Evolutionary conservation across 208 protist genomes (phyloP).

Genomic region (Herpetomonas muscarum): DNA sequence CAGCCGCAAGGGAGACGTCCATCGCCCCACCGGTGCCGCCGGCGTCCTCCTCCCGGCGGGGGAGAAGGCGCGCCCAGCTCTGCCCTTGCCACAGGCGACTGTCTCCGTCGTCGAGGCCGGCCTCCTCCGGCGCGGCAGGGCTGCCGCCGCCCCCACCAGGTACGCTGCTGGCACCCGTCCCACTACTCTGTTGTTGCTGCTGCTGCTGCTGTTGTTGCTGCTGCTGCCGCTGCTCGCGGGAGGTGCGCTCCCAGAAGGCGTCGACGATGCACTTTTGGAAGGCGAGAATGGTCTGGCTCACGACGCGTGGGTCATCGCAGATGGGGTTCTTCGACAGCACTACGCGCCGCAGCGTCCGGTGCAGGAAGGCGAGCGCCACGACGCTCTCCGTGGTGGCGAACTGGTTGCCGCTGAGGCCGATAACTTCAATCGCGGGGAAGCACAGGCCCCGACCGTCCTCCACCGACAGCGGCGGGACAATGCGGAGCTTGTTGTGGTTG

Average conservation of each 20-base stretch:
- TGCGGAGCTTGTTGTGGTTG: slow-evolving; percentile 63
- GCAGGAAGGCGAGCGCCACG: slow-evolving; percentile 49
- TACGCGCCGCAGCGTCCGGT: slow-evolving; percentile 56
- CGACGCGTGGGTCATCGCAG: slow-evolving; percentile 15
- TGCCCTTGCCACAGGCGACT: slow-evolving; percentile 10
- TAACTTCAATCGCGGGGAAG: slow-evolving; percentile 69
- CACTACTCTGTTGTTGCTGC: too few species aligned
- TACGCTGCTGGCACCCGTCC: too few species aligned
- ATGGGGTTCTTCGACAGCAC: slow-evolving; percentile 67
- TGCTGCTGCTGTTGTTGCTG: not conserved
- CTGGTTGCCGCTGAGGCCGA: slow-evolving; percentile 61
- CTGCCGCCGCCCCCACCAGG: too few species aligned
- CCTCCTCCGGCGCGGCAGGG: not conserved
- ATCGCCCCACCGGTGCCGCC: not conserved
- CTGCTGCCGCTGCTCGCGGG: not conserved
- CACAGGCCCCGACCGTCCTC: slow-evolving; percentile 32
- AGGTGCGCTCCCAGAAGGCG: slow-evolving; percentile 37
- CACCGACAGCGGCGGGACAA: slow-evolving; percentile 52
- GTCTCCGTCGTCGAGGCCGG: slow-evolving; percentile 5
- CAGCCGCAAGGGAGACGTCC: not conserved
- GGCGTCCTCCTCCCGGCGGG: not conserved
- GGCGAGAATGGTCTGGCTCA: slow-evolving; percentile 16
- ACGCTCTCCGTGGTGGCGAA: slow-evolving; percentile 37
- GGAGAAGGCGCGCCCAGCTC: slow-evolving; percentile 22
- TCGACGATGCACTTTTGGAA: slow-evolving; percentile 63